A percentile compares a stretch with the other conserved stretches of the same genome.
Evolutionary conservation across 768 basidiomycete species (phyloP).

Genomic region (Collybia sp.): DNA sequence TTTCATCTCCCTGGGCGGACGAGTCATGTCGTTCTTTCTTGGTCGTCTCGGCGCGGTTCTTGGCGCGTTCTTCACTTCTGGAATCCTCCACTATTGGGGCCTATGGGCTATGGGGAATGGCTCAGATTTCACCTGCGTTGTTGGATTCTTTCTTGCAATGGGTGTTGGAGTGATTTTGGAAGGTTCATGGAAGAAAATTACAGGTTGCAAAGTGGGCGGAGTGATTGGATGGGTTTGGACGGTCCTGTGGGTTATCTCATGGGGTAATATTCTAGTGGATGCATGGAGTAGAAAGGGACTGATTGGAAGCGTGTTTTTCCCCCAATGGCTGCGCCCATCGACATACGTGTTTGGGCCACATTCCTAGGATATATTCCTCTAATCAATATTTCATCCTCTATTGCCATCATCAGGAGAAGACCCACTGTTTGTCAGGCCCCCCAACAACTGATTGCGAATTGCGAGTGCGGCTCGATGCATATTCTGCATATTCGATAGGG

Average conservation of each 20-base stretch:
- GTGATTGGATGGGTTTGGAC: constrained; percentile 49
- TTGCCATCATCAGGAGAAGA: too few relatives aligned
- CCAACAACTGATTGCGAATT: too few relatives aligned
- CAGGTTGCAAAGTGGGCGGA: constrained; percentile 45
- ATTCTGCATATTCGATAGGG: too few relatives aligned
- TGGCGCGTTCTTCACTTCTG: constrained; percentile 58
- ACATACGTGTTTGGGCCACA: constrained; percentile 16
- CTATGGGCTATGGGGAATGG: constrained; percentile 56
- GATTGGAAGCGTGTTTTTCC: constrained; percentile 32
- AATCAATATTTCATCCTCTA: too few relatives aligned
- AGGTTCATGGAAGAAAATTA: constrained; percentile 33
- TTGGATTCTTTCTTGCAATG: constrained; percentile 54
- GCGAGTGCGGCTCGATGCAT: too few relatives aligned
- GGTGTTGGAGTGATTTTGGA: constrained; percentile 51
- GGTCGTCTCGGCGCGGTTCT: constrained; percentile 48
- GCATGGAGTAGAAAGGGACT: constrained; percentile 42
- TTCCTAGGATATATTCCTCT: too few relatives aligned
- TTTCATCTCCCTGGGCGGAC: constrained; percentile 49
- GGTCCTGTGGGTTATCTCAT: constrained; percentile 37
- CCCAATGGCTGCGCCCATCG: constrained; percentile 28
- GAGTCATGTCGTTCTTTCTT: constrained; percentile 33
- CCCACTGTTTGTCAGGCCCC: too few relatives aligned
- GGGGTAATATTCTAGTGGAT: constrained; percentile 46
- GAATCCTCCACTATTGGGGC: constrained; percentile 53
- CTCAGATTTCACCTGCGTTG: constrained; percentile 34